Base-by-base conservation (phyloP, 441 rosid species). In the Euphorbia celastroides region DNA sequence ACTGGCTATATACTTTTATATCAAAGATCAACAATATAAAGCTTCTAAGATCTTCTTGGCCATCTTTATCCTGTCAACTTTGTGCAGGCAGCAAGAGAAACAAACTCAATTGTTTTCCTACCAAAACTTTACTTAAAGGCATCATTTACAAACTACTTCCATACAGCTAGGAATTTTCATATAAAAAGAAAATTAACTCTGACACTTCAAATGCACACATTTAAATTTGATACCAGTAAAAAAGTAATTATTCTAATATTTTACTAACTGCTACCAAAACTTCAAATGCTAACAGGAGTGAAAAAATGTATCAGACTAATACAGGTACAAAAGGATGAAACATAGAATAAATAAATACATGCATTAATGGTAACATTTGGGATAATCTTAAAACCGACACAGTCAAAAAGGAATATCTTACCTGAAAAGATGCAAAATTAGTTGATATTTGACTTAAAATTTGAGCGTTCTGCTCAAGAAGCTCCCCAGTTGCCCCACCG, bases 381-480 rank as follows among this genome's bases (percentile, higher is more conserved):
- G 65, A 17, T 9, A 51, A 38, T 38, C 7, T 55, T 10, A 62
- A 61, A 34, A 38, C 5, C 11, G 11, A 52, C n/a, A 44, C 11
- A 22, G 57, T 16, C 41, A 14, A 72, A 57, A 59, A 38, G 36
- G 5, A 20, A 59, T 30, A 8, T 20, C 30, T 78, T 69, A 88
- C 98, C 96, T 92, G 94, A 51, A 83, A 81, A 72, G 91, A 78
- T 41, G 89, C 73, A 70, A 92, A 82, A 75, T 92, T 92, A 50
- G 89, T 58, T 65, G 94, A 82, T 69, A 92, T 82, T 74, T 89
- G 96, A 75, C 78, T 80, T 55, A 92, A 81, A 72, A 89, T 80
- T 68, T 89, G 89, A 61, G 91, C 80, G 76, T 89, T 92, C 74
- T 89, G 89, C 80, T 87, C 96, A 36, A 92, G 88, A 73, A 92